Percentiles rank a stretch among this genome's conserved stretches.
These are phyloP conservation scores for Holtermannia corniformis DNA, from an alignment of 768 basidiomycete genomes.

Conservation along the genomic window DNA sequence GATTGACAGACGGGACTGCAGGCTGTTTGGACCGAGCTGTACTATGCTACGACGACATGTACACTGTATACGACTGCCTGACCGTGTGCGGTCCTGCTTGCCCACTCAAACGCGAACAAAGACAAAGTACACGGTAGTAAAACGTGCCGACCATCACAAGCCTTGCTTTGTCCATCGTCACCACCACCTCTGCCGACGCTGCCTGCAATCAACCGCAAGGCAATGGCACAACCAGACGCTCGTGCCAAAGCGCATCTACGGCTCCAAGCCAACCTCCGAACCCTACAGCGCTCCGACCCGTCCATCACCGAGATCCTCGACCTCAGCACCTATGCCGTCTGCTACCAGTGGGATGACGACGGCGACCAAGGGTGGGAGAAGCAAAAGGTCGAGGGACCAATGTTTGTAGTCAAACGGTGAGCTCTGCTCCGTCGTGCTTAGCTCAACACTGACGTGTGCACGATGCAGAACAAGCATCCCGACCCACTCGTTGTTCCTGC, in stretches of 20 bases:
- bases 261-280: conserved; percentile 17
- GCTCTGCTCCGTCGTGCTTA: conserved; percentile 1
- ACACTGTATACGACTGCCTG: no score
- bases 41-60: no score
- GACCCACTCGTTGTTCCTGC: not conserved
- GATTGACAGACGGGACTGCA: no score
- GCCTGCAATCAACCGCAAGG: no score
- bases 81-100: no score
- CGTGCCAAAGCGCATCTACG: not conserved
- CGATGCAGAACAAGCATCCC: no score
- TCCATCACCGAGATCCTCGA: conserved; percentile 21
- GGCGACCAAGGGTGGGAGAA: conserved; percentile 22
- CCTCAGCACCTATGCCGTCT: conserved; percentile 21
- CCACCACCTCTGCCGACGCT: no score
- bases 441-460: not conserved
- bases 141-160: no score
- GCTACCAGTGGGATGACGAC: conserved; percentile 27
- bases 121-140: no score
- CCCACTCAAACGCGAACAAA: no score
- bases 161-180: no score
- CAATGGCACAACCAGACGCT: not conserved
- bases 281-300: conserved; percentile 23
- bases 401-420: conserved; percentile 29
- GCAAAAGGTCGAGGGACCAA: conserved; percentile 30
- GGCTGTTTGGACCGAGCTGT: no score